Base-by-base conservation (phyloP, 257 asterid species). In the Solanum sejunctum region DNA sequence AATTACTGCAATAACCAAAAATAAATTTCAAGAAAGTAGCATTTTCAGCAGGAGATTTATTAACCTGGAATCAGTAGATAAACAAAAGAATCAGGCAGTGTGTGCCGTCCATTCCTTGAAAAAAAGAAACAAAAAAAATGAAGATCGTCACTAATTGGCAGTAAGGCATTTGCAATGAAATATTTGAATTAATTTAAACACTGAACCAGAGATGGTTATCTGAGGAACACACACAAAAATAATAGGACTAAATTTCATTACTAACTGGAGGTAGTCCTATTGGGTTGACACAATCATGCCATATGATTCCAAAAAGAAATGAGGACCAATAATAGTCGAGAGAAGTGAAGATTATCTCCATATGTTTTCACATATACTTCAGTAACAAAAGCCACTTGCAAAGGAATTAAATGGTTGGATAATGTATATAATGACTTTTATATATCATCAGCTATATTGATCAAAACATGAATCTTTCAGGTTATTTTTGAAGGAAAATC, bases 1-100 rank as follows among this genome's bases (percentile, higher is more conserved):
- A 58, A 58, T 58, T 26, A 58, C 66, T n/a, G 66, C 12, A 58
- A 7, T 58, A 10, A 58, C 66, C n/a, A 58, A 58, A 58, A 20
- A 9, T 58, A 58, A 20, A n/a, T 58, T n/a, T 58, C 28, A 58
- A 58, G 28, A 58, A 58, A 10, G 63, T 51, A 77, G 63, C 28
- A 77, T 32, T 36, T 36, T 15, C 23, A 51, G 64, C 47, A 63
- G 26, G 67, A 69, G 52, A 72, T 8, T 66, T 72, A 78, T 70
- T 63, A 67, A 94, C 99, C 99, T 91, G 99, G 99, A 87, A 96
- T 93, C 87, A 96, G 93, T 86, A 96, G 93, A 92, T 94, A 96
- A 85, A 96, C 95, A 83, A 90, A 94, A 13, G 94, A 92, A 91
- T 94, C 94, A 0, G 98, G 98, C 78, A 96, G 91, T 51, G 83